phyloP scores from a whole-genome alignment of 108 stramenopile species.

The Fistulifera pelliculosa region DNA sequence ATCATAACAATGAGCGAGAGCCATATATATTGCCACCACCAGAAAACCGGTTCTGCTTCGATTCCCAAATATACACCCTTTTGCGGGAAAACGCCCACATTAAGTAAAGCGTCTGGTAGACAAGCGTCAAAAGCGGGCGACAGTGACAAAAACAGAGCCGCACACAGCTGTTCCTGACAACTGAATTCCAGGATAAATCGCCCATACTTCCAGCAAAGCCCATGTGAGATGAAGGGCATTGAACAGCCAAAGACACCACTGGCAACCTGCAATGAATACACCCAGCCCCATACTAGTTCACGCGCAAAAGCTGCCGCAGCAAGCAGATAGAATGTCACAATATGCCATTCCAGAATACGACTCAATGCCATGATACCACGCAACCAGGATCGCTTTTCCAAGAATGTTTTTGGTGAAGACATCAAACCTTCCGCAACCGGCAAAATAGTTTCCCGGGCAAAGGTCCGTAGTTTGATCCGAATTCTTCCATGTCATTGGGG shows the following conservation, averaged over 20 bases:
- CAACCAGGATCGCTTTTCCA: conserved; percentile 94
- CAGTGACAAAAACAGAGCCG: conserved; percentile 81
- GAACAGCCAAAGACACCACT: conserved; percentile 91
- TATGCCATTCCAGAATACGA: conserved; percentile 92
- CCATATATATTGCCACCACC: conserved; percentile 99
- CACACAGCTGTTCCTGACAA: conserved; percentile 84
- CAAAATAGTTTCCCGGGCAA: conserved; percentile 51
- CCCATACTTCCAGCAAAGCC: conserved; percentile 91
- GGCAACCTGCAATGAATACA: conserved; percentile 82
- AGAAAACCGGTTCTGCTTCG: conserved; percentile 79
- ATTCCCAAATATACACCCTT: conserved; percentile 66
- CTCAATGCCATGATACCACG: conserved; percentile 82
- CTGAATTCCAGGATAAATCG: conserved; percentile 86
- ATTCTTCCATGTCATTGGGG: conserved; percentile 33
- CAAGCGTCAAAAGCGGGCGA: conserved; percentile 80
- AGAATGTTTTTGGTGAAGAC: conserved; percentile 87
- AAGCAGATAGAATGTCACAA: conserved; percentile 88
- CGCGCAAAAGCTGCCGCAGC: conserved; percentile 79
- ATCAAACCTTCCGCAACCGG: conserved; percentile 68
- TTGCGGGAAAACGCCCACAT: conserved; percentile 89
- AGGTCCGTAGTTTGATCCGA: conserved; percentile 19
- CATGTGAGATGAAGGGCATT: conserved; percentile 78
- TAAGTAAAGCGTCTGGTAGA: conserved; percentile 89
- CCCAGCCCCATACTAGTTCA: conserved; percentile 90
- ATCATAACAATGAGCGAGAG: conserved; percentile 82